These are phyloP conservation scores for Porcisia deanei DNA, from an alignment of 208 protist species.

Conservation along the genomic window DNA sequence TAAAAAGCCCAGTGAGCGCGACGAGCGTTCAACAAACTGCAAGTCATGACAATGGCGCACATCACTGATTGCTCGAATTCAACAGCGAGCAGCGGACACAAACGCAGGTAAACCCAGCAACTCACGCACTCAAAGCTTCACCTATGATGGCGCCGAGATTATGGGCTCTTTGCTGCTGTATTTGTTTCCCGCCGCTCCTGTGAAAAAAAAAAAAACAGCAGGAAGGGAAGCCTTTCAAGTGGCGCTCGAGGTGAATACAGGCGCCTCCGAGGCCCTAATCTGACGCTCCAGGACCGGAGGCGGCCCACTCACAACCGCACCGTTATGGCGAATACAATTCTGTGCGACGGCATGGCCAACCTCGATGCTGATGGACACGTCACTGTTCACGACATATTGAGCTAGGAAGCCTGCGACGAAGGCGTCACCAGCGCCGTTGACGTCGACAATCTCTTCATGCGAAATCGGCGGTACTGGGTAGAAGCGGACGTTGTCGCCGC, in stretches of 20 bases:
- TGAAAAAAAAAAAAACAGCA: background rate
- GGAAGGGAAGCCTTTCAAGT: background rate
- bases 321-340: constrained; percentile 90
- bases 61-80: no score
- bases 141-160: background rate
- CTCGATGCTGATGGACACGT: constrained; percentile 49
- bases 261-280: background rate
- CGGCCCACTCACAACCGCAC: constrained; percentile 66
- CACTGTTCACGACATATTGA: constrained; percentile 49
- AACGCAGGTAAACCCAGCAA: background rate
- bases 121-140: background rate
- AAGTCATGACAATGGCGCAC: background rate
- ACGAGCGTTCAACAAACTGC: background rate
- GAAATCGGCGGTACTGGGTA: constrained; percentile 54
- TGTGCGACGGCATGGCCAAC: constrained; percentile 79
- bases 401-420: constrained; percentile 97
- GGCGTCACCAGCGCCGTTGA: constrained; percentile 97
- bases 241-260: background rate
- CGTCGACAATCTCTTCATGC: constrained; percentile 93
- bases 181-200: background rate
- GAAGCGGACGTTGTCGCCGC: constrained; percentile 38
- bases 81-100: no score
- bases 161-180: background rate
- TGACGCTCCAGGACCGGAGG: constrained; percentile 39
- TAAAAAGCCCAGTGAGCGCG: background rate